A percentile compares a stretch with the other conserved stretches of the same genome.
Evolutionary conservation across 2,329 filamentous ascomycete genomes (phyloP).

Genomic region (Ophiostoma fasciatum): DNA sequence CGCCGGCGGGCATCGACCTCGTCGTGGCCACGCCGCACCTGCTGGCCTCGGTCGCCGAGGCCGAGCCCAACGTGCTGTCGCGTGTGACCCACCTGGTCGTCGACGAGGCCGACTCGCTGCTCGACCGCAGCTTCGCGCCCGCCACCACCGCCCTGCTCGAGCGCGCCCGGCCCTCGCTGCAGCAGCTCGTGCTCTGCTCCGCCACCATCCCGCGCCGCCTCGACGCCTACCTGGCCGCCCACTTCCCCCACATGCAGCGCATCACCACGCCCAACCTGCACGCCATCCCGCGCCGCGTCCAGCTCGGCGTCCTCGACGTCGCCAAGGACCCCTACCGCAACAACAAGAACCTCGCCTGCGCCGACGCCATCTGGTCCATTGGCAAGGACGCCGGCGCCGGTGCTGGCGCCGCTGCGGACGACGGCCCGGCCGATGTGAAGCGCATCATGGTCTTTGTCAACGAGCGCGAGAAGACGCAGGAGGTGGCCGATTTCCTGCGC

Average conservation of each 20-base stretch:
- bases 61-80: slow-evolving; percentile 84
- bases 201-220: slow-evolving; percentile 87
- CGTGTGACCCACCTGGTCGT: slow-evolving; percentile 77
- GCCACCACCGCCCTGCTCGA: slow-evolving; percentile 74
- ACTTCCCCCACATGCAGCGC: slow-evolving; percentile 69
- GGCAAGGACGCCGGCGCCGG: slow-evolving; percentile 49
- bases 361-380: slow-evolving; percentile 88
- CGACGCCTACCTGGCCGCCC: slow-evolving; percentile 67
- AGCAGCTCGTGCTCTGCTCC: slow-evolving; percentile 83
- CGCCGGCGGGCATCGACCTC: slow-evolving; percentile 66
- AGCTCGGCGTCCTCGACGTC: slow-evolving; percentile 84
- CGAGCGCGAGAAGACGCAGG: slow-evolving; percentile 37
- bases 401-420: slow-evolving; percentile 24
- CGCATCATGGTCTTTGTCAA: slow-evolving; percentile 39
- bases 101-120: slow-evolving; percentile 90
- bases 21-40: slow-evolving; percentile 81
- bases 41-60: slow-evolving; percentile 72
- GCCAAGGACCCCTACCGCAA: slow-evolving; percentile 85
- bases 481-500: slow-evolving; percentile 63
- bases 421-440: slow-evolving; percentile 52
- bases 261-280: slow-evolving; percentile 93
- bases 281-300: slow-evolving; percentile 85
- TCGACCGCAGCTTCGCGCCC: slow-evolving; percentile 83
- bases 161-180: slow-evolving; percentile 62
- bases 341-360: slow-evolving; percentile 85